Evolutionary conservation across 306 rosid species (phyloP).

Genomic region (Boehmeria nivea): DNA sequence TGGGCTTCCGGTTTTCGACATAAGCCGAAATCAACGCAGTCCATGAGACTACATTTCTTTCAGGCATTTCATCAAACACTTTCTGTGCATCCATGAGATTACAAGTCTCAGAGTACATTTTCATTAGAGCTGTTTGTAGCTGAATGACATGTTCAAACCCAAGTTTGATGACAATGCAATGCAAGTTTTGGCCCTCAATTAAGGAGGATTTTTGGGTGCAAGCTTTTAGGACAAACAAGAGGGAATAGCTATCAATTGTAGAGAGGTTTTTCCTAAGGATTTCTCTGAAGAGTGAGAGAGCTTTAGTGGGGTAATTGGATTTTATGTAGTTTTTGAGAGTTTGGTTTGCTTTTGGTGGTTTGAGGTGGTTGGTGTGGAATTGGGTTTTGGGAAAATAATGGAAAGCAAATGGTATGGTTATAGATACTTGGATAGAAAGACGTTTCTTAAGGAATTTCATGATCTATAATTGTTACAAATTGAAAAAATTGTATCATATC

Average conservation of each 20-base stretch:
- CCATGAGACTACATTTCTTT: constrained; percentile 75
- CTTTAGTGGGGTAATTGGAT: constrained; percentile 29
- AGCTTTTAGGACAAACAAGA: constrained; percentile 43
- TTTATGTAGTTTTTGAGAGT: constrained; percentile 37
- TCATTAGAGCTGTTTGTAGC: constrained; percentile 50
- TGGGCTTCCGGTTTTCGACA: constrained; percentile 69
- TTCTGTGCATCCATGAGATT: constrained; percentile 46
- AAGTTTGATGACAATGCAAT: constrained; percentile 38
- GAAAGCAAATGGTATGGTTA: no score
- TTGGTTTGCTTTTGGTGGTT: constrained; percentile 54
- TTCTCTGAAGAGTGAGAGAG: constrained; percentile 35
- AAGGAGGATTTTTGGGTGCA: constrained; percentile 26
- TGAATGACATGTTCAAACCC: constrained; percentile 33
- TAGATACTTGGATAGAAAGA: no score
- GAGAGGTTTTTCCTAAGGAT: constrained; percentile 28
- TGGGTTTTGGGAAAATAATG: constrained; percentile 21
- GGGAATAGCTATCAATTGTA: constrained; percentile 42
- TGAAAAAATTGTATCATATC: no score
- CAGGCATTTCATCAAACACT: constrained; percentile 56
- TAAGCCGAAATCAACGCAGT: constrained; percentile 79
- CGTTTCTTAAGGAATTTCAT: no score
- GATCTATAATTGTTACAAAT: no score
- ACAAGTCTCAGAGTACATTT: constrained; percentile 22
- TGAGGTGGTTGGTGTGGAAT: constrained; percentile 27
- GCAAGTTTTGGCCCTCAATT: constrained; percentile 38